These are phyloP conservation scores for Echinosophora koreensis DNA, from an alignment of 306 rosid species.

Conservation along the genomic window DNA sequence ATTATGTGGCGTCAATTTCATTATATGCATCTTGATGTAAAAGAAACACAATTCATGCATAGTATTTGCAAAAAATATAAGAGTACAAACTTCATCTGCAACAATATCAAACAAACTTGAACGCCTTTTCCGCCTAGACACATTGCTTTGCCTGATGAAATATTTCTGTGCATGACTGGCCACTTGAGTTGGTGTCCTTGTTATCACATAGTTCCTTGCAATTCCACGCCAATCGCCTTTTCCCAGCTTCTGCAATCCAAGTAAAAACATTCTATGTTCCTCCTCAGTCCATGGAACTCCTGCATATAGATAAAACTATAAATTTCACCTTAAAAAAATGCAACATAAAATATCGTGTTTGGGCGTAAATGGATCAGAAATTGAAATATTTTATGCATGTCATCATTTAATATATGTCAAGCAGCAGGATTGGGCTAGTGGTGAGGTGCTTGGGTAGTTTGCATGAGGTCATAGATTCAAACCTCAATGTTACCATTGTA, in stretches of 20 bases:
- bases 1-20: slow-evolving; percentile 23
- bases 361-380: slow-evolving; percentile 14
- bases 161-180: slow-evolving; percentile 99
- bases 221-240: slow-evolving; percentile 99
- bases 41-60: slow-evolving; percentile 28
- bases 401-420: slow-evolving; percentile 2
- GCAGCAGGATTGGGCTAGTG: neutral
- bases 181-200: slow-evolving; percentile 98
- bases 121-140: slow-evolving; percentile 93
- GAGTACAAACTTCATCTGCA: slow-evolving; percentile 86
- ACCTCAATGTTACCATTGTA: neutral
- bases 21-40: slow-evolving; percentile 26
- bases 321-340: slow-evolving; percentile 28
- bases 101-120: slow-evolving; percentile 95
- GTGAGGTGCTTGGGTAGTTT: neutral
- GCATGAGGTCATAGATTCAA: neutral
- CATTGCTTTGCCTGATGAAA: slow-evolving; percentile 93
- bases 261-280: slow-evolving; percentile 97
- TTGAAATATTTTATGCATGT: neutral
- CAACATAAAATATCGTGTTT: neutral
- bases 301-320: slow-evolving; percentile 49
- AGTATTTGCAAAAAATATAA: slow-evolving; percentile 35
- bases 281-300: slow-evolving; percentile 99
- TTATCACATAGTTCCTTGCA: slow-evolving; percentile 87
- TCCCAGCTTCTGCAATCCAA: slow-evolving; percentile 95